Percentiles rank a stretch among this genome's conserved stretches.
Evolutionary conservation across 306 rosid species (phyloP).

Genomic region (Prunus mongolica): DNA sequence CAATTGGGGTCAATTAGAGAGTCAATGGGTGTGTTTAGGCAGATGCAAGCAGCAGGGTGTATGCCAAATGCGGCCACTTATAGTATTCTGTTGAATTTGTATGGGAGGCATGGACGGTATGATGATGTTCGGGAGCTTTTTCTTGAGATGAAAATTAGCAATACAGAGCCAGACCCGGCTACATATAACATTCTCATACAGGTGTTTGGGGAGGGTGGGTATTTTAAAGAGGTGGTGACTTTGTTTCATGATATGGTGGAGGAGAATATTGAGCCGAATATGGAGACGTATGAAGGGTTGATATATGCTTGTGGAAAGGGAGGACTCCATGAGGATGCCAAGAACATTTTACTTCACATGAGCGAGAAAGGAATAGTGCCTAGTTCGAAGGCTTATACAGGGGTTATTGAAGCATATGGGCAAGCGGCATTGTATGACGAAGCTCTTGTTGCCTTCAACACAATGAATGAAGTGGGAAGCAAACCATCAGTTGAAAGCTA

Average conservation of each 20-base stretch:
- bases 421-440: constrained; percentile 85
- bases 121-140: constrained; percentile 92
- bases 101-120: constrained; percentile 78
- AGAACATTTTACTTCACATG: constrained; percentile 72
- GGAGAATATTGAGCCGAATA: constrained; percentile 83
- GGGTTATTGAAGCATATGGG: constrained; percentile 85
- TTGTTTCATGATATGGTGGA: constrained; percentile 96
- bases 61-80: constrained; percentile 71
- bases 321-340: constrained; percentile 82
- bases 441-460: constrained; percentile 92
- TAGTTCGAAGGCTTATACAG: constrained; percentile 71
- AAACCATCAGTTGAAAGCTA: constrained; percentile 66
- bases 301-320: constrained; percentile 95
- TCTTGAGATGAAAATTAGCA: constrained; percentile 94
- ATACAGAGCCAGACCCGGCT: constrained; percentile 74
- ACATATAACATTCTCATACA: constrained; percentile 89
- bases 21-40: constrained; percentile 75
- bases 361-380: constrained; percentile 68
- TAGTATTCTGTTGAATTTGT: constrained; percentile 72
- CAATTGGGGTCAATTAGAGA: constrained; percentile 64
- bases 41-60: constrained; percentile 95
- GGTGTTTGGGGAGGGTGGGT: constrained; percentile 98
- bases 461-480: constrained; percentile 86
- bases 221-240: constrained; percentile 92
- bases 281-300: constrained; percentile 90